These are phyloP conservation scores for Scedosporium minutisporum DNA, from an alignment of 2,329 filamentous ascomycete species.

Conservation along the genomic window DNA sequence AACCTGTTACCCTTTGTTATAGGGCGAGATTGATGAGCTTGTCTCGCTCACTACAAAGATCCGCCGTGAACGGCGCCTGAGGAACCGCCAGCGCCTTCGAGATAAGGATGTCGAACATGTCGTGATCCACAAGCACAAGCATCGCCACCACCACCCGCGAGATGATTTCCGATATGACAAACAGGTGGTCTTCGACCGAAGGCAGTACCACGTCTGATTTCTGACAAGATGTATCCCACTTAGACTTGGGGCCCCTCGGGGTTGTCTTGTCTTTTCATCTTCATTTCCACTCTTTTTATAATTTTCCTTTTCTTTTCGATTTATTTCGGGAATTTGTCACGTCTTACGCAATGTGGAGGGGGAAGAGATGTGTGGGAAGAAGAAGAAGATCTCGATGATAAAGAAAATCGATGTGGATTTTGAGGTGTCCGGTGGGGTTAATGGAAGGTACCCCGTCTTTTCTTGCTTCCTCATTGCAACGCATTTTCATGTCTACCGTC, in stretches of 20 bases:
- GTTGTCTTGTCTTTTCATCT: neutral
- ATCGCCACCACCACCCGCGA: slow-evolving; percentile 1
- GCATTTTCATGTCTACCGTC: too few species aligned
- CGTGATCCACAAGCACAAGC: neutral
- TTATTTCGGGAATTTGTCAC: too few species aligned
- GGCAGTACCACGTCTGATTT: neutral
- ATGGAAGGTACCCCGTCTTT: neutral
- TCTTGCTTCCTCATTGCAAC: neutral
- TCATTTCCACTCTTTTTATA: neutral
- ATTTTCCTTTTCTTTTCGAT: neutral
- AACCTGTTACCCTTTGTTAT: neutral
- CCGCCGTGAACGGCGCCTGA: slow-evolving; percentile 3
- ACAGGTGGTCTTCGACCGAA: neutral
- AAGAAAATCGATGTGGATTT: too few species aligned
- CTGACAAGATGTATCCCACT: too few species aligned
- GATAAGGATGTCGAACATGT: neutral
- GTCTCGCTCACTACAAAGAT: slow-evolving; percentile 5
- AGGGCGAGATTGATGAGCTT: slow-evolving; percentile 5
- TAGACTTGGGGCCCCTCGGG: too few species aligned
- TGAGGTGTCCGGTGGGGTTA: too few species aligned
- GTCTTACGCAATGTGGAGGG: too few species aligned
- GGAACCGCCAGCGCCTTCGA: neutral
- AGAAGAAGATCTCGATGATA: too few species aligned
- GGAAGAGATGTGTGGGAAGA: too few species aligned
- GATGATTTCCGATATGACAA: neutral